These are phyloP conservation scores for Polytolypa hystricis DNA, from an alignment of 2,329 filamentous ascomycete species.

Conservation along the genomic window DNA sequence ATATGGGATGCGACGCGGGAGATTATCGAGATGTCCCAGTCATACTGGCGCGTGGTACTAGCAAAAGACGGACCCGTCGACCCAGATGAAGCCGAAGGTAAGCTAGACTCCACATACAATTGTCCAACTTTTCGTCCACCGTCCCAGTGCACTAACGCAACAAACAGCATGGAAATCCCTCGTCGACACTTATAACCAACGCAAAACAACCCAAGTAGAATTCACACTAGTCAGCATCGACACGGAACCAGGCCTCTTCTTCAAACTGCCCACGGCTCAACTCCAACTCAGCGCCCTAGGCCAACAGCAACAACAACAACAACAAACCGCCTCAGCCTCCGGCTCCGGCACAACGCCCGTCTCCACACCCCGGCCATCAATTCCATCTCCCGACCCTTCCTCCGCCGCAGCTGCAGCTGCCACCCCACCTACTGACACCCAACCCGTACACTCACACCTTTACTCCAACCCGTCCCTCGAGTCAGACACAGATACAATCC, in stretches of 20 bases:
- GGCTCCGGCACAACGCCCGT: constrained; percentile 23
- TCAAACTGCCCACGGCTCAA: constrained; percentile 23
- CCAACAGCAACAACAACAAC: constrained; percentile 15
- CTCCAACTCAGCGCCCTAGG: constrained; percentile 25
- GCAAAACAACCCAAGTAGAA: constrained; percentile 23
- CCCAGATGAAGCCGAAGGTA: constrained; percentile 41
- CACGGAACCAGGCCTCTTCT: constrained; percentile 23
- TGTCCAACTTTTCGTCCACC: neutral
- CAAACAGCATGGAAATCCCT: constrained; percentile 26
- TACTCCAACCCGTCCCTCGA: constrained; percentile 24
- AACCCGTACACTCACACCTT: constrained; percentile 12
- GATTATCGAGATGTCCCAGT: constrained; percentile 41
- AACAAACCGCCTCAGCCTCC: neutral
- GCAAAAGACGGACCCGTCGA: constrained; percentile 42
- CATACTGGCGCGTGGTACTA: constrained; percentile 46
- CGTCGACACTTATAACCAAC: constrained; percentile 29
- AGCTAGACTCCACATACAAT: constrained; percentile 6
- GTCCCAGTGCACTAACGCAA: constrained; percentile 14
- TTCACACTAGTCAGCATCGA: constrained; percentile 26
- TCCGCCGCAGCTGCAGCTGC: constrained; percentile 30
- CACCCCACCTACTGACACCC: constrained; percentile 21
- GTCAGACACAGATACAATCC: constrained; percentile 44
- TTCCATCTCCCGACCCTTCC: constrained; percentile 33
- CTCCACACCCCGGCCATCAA: constrained; percentile 27
- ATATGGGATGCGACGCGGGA: constrained; percentile 48